Conservation (phyloP, 805 yeast genomes). For the Zygoascus bituminiphila region DNA sequence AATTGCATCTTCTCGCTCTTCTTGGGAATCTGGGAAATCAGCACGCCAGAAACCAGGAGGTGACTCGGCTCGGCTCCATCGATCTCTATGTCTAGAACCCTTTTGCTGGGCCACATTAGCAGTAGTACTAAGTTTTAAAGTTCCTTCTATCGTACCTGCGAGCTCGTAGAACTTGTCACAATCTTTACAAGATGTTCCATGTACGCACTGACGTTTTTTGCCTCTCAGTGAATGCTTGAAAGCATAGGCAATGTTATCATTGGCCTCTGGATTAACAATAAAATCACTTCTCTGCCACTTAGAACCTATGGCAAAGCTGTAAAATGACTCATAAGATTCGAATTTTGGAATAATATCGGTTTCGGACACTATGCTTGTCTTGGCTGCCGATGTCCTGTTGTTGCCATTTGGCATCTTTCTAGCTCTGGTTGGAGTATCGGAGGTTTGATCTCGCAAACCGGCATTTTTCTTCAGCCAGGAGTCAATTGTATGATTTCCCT, state of each 20-base stretch:
- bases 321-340: neutral
- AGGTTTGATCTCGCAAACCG: neutral
- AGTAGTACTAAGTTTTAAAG: neutral
- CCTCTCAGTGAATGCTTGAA: conserved; percentile 32
- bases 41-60: conserved; percentile 56
- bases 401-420: neutral
- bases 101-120: conserved; percentile 5
- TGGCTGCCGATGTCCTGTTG: neutral
- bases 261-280: conserved; percentile 29
- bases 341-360: neutral
- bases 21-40: conserved; percentile 54
- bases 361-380: neutral
- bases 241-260: conserved; percentile 26
- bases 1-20: conserved; percentile 33
- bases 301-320: neutral
- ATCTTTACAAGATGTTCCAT: conserved; percentile 30
- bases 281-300: conserved; percentile 35
- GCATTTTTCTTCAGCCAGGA: neutral
- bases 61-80: conserved; percentile 33
- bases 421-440: neutral
- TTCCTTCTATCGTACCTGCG: conserved; percentile 23
- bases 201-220: conserved; percentile 26
- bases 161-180: conserved; percentile 29
- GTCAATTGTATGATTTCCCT: conserved; percentile 1
- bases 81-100: conserved; percentile 22